phyloP scores from a whole-genome alignment of 1,284 basidiomycete species.

The Anthracocystis setariae region DNA sequence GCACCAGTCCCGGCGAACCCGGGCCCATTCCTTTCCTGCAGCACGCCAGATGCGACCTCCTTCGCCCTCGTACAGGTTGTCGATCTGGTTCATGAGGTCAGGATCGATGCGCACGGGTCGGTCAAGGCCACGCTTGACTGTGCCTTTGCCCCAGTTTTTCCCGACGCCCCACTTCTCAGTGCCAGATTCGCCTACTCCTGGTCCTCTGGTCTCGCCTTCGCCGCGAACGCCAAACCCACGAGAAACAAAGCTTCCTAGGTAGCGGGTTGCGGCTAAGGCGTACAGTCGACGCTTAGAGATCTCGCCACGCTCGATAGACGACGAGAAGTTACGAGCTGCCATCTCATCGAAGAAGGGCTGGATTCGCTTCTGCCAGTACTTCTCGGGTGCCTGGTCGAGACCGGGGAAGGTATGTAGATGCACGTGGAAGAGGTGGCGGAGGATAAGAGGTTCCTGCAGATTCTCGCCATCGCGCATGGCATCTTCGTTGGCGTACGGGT shows the following conservation, averaged over 20 bases:
- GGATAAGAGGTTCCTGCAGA: slow-evolving; percentile 58
- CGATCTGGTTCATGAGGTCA: slow-evolving; percentile 49
- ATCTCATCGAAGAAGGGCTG: slow-evolving; percentile 64
- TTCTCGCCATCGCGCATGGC: slow-evolving; percentile 49
- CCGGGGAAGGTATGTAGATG: slow-evolving; percentile 61
- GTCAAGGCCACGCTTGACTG: slow-evolving; percentile 67
- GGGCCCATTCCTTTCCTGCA: slow-evolving; percentile 58
- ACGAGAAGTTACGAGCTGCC: slow-evolving; percentile 57
- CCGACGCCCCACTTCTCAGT: slow-evolving; percentile 65
- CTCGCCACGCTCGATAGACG: slow-evolving; percentile 61
- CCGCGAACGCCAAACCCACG: slow-evolving; percentile 65
- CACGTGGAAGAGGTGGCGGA: slow-evolving; percentile 66
- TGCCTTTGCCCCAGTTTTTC: slow-evolving; percentile 66
- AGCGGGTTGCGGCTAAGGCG: slow-evolving; percentile 55
- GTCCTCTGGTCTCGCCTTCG: slow-evolving; percentile 60
- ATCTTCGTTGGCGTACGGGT: slow-evolving; percentile 59
- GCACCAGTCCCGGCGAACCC: slow-evolving; percentile 53
- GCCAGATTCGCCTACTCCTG: slow-evolving; percentile 61
- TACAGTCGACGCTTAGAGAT: slow-evolving; percentile 59
- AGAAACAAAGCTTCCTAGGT: slow-evolving; percentile 62
- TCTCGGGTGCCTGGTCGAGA: slow-evolving; percentile 57
- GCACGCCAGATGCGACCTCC: slow-evolving; percentile 51
- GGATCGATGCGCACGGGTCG: slow-evolving; percentile 54
- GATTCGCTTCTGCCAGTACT: slow-evolving; percentile 64
- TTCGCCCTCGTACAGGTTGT: slow-evolving; percentile 55